Evolutionary conservation across 192 early-diverging fungal species (phyloP), one percentile per base, ranked within the genome.

Genomic region (Backusella australiensis): DNA sequence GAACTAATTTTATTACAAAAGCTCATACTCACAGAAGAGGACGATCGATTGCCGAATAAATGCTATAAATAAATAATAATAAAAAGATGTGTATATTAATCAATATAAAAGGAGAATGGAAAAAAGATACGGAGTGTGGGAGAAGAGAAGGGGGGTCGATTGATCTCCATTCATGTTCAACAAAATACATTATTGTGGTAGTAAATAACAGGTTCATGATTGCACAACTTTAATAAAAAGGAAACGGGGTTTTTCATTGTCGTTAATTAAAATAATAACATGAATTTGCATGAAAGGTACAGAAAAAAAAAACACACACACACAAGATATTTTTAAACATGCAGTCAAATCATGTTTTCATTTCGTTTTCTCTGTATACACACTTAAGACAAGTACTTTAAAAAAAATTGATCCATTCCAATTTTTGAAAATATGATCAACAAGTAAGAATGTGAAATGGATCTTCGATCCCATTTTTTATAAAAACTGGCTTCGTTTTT

Each of bases 31-130:
- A 59, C 56, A 59, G 56, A 59, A 59, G 56, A 59, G 56, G 56
- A 59, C 23, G 23, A 29, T 59, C 56, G 3, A 26, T 59, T 12
- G 56, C 23, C 3, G 56, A 59, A 59, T 59, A 59, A 59, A 59
- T 59, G 4, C 6, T 59, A 26, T 59, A 59, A 23, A 59, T 23
- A 59, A 23, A 56, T 56, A 52, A 52, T 39, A 39, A 39, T 39
- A 23, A 59, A 23, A 59, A 59, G 23, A 59, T 59, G 53, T 59
- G 53, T 59, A 59, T 59, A 59, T 59, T 56, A 56, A n/a, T 49
- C 19, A 49, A 49, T 49, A 49, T 23, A 23, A 59, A 52, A 12
- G 53, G 53, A 59, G 53, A 19, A 9, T 21, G 42, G 14, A 44
- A 44, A 49, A n/a, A n/a, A 49, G 14, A 15, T 6, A n/a, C 46